phyloP scores from a whole-genome alignment of 257 asterid genomes.

The Solanum pinnatisectum region DNA sequence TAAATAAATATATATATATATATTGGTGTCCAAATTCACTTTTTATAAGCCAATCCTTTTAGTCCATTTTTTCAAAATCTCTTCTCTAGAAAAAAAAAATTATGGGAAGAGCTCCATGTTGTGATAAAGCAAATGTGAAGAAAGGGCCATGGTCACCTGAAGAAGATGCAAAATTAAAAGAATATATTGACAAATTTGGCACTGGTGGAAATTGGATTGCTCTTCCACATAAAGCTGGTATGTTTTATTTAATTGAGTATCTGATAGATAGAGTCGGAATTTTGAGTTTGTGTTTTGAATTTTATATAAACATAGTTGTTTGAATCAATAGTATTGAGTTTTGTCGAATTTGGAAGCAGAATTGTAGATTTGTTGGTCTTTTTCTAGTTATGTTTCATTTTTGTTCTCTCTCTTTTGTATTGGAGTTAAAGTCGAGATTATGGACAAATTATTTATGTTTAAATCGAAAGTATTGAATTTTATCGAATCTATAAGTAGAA shows the following conservation, averaged over 20 bases:
- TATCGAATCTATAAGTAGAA: not conserved
- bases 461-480: not conserved
- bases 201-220: constrained; percentile 87
- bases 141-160: constrained; percentile 94
- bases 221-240: constrained; percentile 78
- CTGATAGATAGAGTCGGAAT: not conserved
- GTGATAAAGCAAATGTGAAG: constrained; percentile 84
- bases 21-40: constrained; percentile 18
- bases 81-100: constrained; percentile 1
- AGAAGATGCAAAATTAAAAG: constrained; percentile 69
- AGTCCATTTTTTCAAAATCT: not conserved
- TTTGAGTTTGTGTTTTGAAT: not conserved
- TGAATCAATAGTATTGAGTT: not conserved
- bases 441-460: not conserved
- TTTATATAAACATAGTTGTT: not conserved
- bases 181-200: constrained; percentile 56
- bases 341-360: not conserved
- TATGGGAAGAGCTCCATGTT: constrained; percentile 88
- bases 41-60: constrained; percentile 10
- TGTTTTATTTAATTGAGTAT: not conserved
- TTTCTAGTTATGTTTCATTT: not conserved
- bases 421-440: not conserved
- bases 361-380: not conserved
- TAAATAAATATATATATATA: not conserved
- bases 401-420: not conserved